Evolutionary conservation across 2,329 filamentous ascomycete species (phyloP).

Genomic region (Aspergillus sojae): DNA sequence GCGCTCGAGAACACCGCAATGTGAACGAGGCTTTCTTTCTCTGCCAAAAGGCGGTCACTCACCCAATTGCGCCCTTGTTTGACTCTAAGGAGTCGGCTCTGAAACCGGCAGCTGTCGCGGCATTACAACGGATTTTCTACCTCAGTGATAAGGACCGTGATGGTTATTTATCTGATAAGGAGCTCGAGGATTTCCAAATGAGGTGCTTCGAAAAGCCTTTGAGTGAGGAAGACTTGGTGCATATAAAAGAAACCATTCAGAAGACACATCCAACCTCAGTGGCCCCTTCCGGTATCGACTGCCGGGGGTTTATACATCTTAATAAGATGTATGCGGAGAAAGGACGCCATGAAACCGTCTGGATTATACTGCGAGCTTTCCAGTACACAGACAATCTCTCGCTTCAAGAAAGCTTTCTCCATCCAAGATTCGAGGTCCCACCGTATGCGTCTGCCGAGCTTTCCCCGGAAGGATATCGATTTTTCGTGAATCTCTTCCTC

Average conservation of each 20-base stretch:
- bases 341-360: conserved; percentile 95
- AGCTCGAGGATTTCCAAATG: conserved; percentile 86
- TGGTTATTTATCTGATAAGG: conserved; percentile 83
- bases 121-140: conserved; percentile 89
- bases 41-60: conserved; percentile 96
- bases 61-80: conserved; percentile 93
- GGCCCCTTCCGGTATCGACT: conserved; percentile 73
- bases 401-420: conserved; percentile 85
- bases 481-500: conserved; percentile 95
- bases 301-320: conserved; percentile 80
- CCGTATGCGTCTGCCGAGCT: conserved; percentile 91
- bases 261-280: conserved; percentile 67
- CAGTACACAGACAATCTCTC: conserved; percentile 96
- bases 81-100: conserved; percentile 89
- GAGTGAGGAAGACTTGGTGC: conserved; percentile 77
- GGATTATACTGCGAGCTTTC: conserved; percentile 93
- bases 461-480: conserved; percentile 90
- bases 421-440: conserved; percentile 91
- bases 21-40: conserved; percentile 97
- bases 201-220: conserved; percentile 91
- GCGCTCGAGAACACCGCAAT: conserved; percentile 87
- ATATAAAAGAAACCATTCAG: conserved; percentile 86
- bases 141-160: conserved; percentile 96
- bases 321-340: conserved; percentile 98
- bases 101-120: conserved; percentile 86